These are phyloP conservation scores for Asclepias syriaca DNA, from an alignment of 257 asterid species.

Conservation along the genomic window DNA sequence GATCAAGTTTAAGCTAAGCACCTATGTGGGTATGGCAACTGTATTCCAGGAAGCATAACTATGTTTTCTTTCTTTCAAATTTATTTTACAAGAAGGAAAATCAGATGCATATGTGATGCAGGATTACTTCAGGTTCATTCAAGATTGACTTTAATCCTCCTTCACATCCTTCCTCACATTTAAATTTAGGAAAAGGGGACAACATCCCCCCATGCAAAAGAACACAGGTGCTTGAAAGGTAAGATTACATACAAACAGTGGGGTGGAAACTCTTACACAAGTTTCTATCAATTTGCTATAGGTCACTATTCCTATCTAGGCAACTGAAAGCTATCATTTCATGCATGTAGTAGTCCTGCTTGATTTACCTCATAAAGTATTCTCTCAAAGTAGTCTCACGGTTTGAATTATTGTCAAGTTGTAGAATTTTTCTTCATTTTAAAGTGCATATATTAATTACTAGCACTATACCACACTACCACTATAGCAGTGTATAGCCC, in stretches of 20 bases:
- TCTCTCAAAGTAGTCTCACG: background rate
- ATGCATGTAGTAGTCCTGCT: background rate
- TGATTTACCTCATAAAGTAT: background rate
- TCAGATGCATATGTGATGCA: background rate
- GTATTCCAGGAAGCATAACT: background rate
- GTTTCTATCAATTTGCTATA: background rate
- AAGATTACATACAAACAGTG: background rate
- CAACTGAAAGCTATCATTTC: background rate
- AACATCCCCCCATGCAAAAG: too few relatives aligned
- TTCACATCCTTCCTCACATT: background rate
- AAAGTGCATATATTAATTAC: background rate
- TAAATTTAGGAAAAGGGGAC: background rate
- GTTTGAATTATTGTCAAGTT: background rate
- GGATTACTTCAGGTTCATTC: too few relatives aligned
- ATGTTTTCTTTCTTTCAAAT: background rate
- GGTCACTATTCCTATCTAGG: background rate
- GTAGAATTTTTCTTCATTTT: background rate
- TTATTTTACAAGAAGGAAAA: background rate
- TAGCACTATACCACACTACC: too few relatives aligned
- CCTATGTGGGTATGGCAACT: background rate
- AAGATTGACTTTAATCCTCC: background rate
- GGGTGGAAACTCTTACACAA: background rate
- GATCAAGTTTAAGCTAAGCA: constrained; percentile 1
- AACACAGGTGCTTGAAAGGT: background rate
- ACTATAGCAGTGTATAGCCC: too few relatives aligned